Conservation (phyloP, 2,329 filamentous ascomycete genomes). For the Alternaria sp. region DNA sequence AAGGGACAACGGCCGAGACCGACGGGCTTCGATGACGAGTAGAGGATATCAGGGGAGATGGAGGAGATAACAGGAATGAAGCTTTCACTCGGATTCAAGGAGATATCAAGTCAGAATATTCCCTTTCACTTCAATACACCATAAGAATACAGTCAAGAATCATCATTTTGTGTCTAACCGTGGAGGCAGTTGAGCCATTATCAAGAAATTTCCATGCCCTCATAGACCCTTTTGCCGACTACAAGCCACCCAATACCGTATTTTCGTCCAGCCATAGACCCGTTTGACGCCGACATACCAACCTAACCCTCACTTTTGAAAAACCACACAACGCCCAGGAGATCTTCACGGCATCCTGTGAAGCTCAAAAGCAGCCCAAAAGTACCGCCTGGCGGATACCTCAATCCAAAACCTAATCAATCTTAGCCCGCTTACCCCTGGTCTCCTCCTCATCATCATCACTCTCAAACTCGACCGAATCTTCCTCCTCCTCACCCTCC, state of each 20-base stretch:
- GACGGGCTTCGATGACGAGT: slow-evolving; percentile 55
- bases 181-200: neutral
- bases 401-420: neutral
- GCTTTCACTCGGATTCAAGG: neutral
- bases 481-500: slow-evolving; percentile 8
- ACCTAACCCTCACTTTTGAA: neutral
- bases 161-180: slow-evolving; percentile 9
- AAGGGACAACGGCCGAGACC: slow-evolving; percentile 55
- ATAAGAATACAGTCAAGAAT: neutral
- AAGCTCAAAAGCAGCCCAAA: neutral
- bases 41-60: slow-evolving; percentile 3
- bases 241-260: neutral
- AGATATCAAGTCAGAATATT: neutral
- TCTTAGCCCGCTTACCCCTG: slow-evolving; percentile 4
- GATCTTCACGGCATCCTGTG: neutral
- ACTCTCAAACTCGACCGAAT: slow-evolving; percentile 15
- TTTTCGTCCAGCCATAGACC: neutral
- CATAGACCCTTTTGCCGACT: neutral
- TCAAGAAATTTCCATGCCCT: neutral
- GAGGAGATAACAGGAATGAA: neutral
- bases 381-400: neutral
- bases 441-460: neutral
- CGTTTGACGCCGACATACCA: slow-evolving; percentile 1
- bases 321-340: neutral
- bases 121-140: neutral